Evolutionary conservation across 176 grass and related monocot genomes (phyloP).

Genomic region (Aegilops speltoides): DNA sequence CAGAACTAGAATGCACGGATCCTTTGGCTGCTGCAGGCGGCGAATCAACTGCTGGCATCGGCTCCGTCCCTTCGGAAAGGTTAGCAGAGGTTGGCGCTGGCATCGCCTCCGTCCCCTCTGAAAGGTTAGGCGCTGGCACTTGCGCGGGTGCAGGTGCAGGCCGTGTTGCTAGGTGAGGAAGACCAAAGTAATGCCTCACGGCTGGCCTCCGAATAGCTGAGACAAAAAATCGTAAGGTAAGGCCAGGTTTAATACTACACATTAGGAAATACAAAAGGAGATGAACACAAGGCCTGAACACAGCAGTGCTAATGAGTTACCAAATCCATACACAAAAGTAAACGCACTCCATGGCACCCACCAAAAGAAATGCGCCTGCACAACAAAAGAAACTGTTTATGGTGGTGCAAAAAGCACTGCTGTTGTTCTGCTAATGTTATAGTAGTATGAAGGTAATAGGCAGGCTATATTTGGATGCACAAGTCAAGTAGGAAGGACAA

Average conservation of each 20-base stretch:
- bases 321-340: conserved; percentile 49
- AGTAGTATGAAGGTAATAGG: not conserved
- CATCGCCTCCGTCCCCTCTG: too few relatives aligned
- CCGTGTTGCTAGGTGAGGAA: conserved; percentile 50
- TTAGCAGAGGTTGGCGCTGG: conserved; percentile 11
- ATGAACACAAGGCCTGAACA: not conserved
- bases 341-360: conserved; percentile 85
- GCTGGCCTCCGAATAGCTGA: conserved; percentile 52
- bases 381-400: conserved; percentile 18
- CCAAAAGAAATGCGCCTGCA: conserved; percentile 89
- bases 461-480: not conserved
- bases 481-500: not conserved
- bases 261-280: not conserved
- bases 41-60: conserved; percentile 38
- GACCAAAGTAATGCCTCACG: conserved; percentile 41
- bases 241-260: not conserved
- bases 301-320: conserved; percentile 36
- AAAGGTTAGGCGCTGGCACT: too few relatives aligned
- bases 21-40: not conserved
- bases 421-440: too few relatives aligned
- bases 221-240: not conserved
- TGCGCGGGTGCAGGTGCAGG: not conserved
- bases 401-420: not conserved
- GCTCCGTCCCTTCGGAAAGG: conserved; percentile 35
- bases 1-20: conserved; percentile 31